phyloP scores from a whole-genome alignment of 2,329 filamentous ascomycete species.

The Nemania bipapillata region DNA sequence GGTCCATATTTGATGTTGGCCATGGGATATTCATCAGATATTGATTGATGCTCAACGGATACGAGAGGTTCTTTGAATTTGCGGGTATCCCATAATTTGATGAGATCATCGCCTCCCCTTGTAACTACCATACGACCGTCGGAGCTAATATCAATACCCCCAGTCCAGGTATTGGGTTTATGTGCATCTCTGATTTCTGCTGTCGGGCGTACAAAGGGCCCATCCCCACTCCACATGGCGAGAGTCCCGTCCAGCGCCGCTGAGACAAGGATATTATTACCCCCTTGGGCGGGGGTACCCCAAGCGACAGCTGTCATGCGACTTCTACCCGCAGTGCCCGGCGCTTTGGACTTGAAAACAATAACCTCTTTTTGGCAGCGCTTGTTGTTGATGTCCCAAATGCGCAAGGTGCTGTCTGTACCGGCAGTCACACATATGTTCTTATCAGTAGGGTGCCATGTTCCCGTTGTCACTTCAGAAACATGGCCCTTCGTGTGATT shows the following conservation, averaged over 20 bases:
- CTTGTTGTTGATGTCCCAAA: slow-evolving; percentile 96
- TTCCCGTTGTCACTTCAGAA: slow-evolving; percentile 86
- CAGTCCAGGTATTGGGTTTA: slow-evolving; percentile 84
- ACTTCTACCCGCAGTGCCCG: slow-evolving; percentile 86
- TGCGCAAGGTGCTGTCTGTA: slow-evolving; percentile 92
- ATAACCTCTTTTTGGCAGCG: slow-evolving; percentile 91
- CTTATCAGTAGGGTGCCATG: slow-evolving; percentile 88
- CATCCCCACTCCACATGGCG: slow-evolving; percentile 91
- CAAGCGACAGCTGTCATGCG: slow-evolving; percentile 94
- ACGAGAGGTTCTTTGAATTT: slow-evolving; percentile 94
- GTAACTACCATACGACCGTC: slow-evolving; percentile 93
- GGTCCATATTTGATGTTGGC: slow-evolving; percentile 92
- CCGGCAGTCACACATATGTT: slow-evolving; percentile 90
- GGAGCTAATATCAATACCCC: slow-evolving; percentile 87
- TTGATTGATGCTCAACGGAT: slow-evolving; percentile 80
- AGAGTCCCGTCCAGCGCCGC: slow-evolving; percentile 89
- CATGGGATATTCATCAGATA: slow-evolving; percentile 83
- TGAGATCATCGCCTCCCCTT: slow-evolving; percentile 86
- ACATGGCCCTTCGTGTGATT: slow-evolving; percentile 97
- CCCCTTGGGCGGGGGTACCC: slow-evolving; percentile 80
- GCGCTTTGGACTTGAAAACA: slow-evolving; percentile 92
- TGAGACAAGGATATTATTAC: slow-evolving; percentile 79
- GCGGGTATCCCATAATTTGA: slow-evolving; percentile 96
- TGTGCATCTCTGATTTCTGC: slow-evolving; percentile 89
- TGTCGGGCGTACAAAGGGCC: slow-evolving; percentile 82